Conservation (phyloP, 352 stramenopile species). For the Pilasporangium apinafurcum region DNA sequence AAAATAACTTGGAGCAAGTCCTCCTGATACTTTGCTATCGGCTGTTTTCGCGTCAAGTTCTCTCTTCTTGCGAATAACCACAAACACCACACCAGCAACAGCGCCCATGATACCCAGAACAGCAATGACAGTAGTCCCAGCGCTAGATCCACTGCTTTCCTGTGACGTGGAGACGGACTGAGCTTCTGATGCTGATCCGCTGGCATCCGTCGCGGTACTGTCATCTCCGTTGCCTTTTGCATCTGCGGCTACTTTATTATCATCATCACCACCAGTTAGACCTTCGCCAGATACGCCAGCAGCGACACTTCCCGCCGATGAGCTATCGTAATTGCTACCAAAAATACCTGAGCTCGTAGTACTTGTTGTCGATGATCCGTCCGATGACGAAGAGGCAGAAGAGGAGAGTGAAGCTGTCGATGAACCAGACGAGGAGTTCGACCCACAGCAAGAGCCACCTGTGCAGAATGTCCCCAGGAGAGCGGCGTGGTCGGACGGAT, state of each 20-base stretch:
- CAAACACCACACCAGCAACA: conserved; percentile 33
- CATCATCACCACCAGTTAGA: conserved; percentile 13
- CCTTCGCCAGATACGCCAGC: conserved; percentile 8
- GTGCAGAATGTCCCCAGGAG: conserved; percentile 56
- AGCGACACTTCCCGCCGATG: not conserved
- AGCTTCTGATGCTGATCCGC: conserved; percentile 2
- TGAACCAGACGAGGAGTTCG: conserved; percentile 13
- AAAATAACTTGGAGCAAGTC: conserved; percentile 33
- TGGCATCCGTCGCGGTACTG: conserved; percentile 4
- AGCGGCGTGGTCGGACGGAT: conserved; percentile 67
- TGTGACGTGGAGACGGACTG: conserved; percentile 35
- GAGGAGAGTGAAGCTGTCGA: conserved; percentile 1
- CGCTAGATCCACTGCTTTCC: conserved; percentile 17
- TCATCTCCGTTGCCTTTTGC: not conserved
- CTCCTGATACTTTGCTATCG: conserved; percentile 30
- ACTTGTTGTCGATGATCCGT: not conserved
- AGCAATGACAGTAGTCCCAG: conserved; percentile 35
- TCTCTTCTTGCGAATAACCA: conserved; percentile 48
- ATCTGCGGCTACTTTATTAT: conserved; percentile 3
- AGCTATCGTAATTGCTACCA: no score
- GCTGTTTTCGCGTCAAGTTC: conserved; percentile 30
- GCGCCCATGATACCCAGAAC: conserved; percentile 39
- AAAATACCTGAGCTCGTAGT: conserved; percentile 3
- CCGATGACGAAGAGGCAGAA: conserved; percentile 6
- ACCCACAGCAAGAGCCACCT: conserved; percentile 45